These are phyloP conservation scores for Solanum chacoense DNA, from an alignment of 305 asterid genomes.

Conservation along the genomic window DNA sequence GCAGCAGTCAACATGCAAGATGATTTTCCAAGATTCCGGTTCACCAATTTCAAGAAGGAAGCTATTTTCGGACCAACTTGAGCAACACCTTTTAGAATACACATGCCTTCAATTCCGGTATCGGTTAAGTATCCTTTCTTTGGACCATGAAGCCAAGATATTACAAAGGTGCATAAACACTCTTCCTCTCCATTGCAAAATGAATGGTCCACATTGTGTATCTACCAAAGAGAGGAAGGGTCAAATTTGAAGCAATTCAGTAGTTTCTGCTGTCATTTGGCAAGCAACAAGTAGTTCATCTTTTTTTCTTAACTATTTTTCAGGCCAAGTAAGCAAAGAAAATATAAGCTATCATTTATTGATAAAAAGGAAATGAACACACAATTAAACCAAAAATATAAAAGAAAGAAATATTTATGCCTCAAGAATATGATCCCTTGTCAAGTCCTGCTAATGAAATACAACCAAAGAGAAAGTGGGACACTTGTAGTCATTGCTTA, in stretches of 20 bases:
- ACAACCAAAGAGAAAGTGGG: background rate
- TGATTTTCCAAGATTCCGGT: conserved; percentile 15
- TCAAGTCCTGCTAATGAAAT: background rate
- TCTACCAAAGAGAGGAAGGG: conserved; percentile 17
- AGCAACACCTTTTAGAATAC: conserved; percentile 8
- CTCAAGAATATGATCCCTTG: background rate
- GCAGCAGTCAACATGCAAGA: conserved; percentile 3
- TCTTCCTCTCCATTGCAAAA: conserved; percentile 34
- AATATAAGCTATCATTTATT: background rate
- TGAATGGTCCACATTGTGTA: conserved; percentile 26
- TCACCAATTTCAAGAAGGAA: conserved; percentile 24
- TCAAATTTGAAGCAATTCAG: background rate
- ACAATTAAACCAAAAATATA: background rate
- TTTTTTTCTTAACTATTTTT: background rate
- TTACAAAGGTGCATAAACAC: conserved; percentile 40
- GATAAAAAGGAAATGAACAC: background rate
- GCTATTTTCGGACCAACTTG: conserved; percentile 26
- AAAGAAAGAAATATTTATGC: background rate
- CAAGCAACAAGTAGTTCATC: background rate
- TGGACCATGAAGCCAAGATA: conserved; percentile 50
- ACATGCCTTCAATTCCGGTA: conserved; percentile 22
- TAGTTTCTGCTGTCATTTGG: background rate
- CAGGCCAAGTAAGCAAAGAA: background rate
- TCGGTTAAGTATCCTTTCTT: conserved; percentile 19
- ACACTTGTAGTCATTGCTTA: background rate